These are phyloP conservation scores for Cladosporium sp. DNA, from an alignment of 2,329 filamentous ascomycete genomes.

Conservation along the genomic window DNA sequence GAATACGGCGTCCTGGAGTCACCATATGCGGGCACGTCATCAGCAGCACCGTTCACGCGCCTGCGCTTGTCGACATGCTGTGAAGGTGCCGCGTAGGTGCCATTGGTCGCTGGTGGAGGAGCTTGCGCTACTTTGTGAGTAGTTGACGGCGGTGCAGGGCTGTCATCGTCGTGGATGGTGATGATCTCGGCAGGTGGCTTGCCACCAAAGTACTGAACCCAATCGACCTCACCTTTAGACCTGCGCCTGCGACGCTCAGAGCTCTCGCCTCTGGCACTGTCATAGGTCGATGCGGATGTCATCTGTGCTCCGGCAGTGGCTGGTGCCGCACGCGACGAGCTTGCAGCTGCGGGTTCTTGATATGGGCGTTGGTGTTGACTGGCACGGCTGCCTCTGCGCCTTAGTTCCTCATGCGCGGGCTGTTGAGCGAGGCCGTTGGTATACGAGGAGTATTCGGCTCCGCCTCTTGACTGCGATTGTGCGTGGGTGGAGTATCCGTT, in stretches of 20 bases:
- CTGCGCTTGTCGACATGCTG: constrained; percentile 72
- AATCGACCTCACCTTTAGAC: constrained; percentile 37
- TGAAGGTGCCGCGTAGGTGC: constrained; percentile 31
- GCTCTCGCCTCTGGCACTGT: constrained; percentile 12
- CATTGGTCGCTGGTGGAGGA: constrained; percentile 22
- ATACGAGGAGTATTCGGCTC: constrained; percentile 26
- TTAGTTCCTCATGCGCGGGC: constrained; percentile 30
- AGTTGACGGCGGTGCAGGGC: constrained; percentile 32
- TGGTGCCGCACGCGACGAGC: constrained; percentile 22
- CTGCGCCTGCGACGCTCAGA: constrained; percentile 27
- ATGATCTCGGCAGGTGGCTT: constrained; percentile 53
- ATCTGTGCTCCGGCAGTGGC: constrained; percentile 13
- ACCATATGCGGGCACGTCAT: constrained; percentile 35
- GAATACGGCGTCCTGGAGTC: constrained; percentile 68
- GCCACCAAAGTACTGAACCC: constrained; percentile 41
- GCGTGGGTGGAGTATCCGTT: constrained; percentile 31
- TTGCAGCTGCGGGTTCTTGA: constrained; percentile 13
- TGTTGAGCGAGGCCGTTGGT: constrained; percentile 28
- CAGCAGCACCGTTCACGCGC: constrained; percentile 56
- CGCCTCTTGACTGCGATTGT: constrained; percentile 28
- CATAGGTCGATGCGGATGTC: constrained; percentile 6
- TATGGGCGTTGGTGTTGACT: constrained; percentile 28
- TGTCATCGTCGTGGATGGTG: constrained; percentile 54
- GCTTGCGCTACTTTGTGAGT: constrained; percentile 17
- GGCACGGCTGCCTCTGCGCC: constrained; percentile 33